Base-by-base conservation (phyloP, 805 yeast genomes). In the Candida silvatica region DNA sequence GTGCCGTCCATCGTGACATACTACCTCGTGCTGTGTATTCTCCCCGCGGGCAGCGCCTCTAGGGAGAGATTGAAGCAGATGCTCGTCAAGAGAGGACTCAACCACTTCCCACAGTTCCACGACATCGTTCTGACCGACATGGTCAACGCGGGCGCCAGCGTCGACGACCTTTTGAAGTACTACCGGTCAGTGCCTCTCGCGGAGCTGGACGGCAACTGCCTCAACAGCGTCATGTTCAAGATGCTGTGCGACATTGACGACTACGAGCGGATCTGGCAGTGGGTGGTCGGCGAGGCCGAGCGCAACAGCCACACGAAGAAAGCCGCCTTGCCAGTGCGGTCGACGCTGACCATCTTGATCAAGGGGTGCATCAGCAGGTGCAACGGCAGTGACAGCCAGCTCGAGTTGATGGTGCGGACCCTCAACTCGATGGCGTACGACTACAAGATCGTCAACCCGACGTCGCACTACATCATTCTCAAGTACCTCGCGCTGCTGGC, bases 261-360 rank as follows among this genome's bases (percentile, higher is more conserved):
- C 6, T 42, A 48, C 7, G 22, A 15, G 2, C 37, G 30, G 3
- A 49, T 49, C 3, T 49, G 54, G 56, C 24, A 32, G 19, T n/a
- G 20, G 9, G 11, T 5, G 16, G 23, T 3, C n/a, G 27, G 6
- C 4, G 6, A 8, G 27, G 32, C 18, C 32, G 47, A 51, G 3
- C 35, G 38, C 19, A 29, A 37, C 32, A n/a, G n/a, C n/a, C n/a
- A n/a, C n/a, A n/a, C n/a, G n/a, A n/a, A n/a, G n/a, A n/a, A n/a
- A n/a, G n/a, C n/a, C n/a, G n/a, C n/a, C n/a, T n/a, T n/a, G n/a
- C n/a, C n/a, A n/a, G n/a, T n/a, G n/a, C n/a, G n/a, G n/a, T 43
- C 52, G 5, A 52, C 54, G 12, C 11, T 45, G 23, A 47, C 52
- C 3, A 24, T 52, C 5, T 45, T 48, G 12, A 25, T 49, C 12